phyloP scores from a whole-genome alignment of 176 grass and related monocot genomes.

The Dactylis glomerata region DNA sequence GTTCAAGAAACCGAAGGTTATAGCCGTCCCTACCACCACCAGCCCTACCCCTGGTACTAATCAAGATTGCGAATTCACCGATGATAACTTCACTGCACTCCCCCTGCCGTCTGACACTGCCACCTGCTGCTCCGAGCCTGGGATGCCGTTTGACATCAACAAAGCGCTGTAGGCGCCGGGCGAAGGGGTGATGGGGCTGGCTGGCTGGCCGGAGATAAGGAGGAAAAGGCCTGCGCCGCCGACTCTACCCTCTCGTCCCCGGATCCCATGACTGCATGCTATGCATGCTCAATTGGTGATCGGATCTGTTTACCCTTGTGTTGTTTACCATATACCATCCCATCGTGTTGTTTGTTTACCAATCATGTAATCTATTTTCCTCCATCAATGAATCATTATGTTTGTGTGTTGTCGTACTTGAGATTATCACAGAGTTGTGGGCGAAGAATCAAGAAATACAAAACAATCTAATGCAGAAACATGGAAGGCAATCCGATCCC shows the following conservation, averaged over 20 bases:
- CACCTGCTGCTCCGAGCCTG: neutral
- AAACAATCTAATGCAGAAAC: neutral
- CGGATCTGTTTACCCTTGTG: neutral
- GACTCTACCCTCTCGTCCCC: neutral
- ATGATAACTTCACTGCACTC: neutral
- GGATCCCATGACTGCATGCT: neutral
- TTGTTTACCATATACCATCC: neutral
- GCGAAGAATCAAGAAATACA: neutral
- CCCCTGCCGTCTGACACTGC: neutral
- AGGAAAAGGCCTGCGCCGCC: neutral
- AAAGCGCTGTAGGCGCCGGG: neutral
- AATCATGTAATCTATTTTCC: neutral
- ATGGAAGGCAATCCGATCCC: neutral
- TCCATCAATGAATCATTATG: neutral
- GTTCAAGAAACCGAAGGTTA: neutral
- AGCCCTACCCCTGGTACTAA: neutral
- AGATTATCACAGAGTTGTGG: neutral
- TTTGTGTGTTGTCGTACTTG: neutral
- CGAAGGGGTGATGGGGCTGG: neutral
- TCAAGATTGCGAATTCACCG: neutral
- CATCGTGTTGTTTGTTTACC: neutral
- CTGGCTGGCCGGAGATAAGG: neutral
- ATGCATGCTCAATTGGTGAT: neutral
- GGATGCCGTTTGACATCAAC: slow-evolving; percentile 34
- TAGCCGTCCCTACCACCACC: neutral